Evolutionary conservation across 1,139 yeast genomes (phyloP).

Genomic region (Nadsonia starkeyi-henricii): DNA sequence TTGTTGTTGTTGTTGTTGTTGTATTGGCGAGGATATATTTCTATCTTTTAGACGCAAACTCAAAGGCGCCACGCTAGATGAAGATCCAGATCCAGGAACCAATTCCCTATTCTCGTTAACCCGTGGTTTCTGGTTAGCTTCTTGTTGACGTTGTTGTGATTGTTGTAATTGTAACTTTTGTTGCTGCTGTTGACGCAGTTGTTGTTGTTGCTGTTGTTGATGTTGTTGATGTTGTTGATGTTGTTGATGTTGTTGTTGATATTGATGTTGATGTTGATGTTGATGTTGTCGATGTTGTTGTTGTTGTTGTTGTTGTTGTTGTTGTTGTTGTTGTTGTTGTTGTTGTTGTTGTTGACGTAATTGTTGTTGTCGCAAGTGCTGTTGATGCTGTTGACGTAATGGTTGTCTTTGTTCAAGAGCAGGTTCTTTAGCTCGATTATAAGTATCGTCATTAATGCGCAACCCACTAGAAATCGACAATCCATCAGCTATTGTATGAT

Average conservation of each 20-base stretch:
- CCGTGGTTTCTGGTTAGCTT: constrained; percentile 6
- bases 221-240: constrained; percentile 4
- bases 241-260: constrained; percentile 3
- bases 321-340: background rate
- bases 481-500: too few relatives aligned
- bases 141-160: constrained; percentile 7
- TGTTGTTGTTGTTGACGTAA: constrained; percentile 3
- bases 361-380: constrained; percentile 10
- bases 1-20: too few relatives aligned
- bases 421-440: constrained; percentile 1
- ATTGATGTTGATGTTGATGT: constrained; percentile 5
- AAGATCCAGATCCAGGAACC: constrained; percentile 5
- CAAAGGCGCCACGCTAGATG: constrained; percentile 7
- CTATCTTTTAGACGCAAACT: background rate
- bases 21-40: background rate
- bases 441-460: background rate
- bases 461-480: too few relatives aligned
- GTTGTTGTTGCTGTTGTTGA: constrained; percentile 4
- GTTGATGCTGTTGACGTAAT: constrained; percentile 11
- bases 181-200: constrained; percentile 11
- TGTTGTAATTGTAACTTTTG: too few relatives aligned
- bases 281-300: constrained; percentile 6
- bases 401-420: constrained; percentile 13
- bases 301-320: constrained; percentile 1
- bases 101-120: too few relatives aligned